phyloP scores from a whole-genome alignment of 805 yeast species.

The Wickerhamomyces xylosicus region DNA sequence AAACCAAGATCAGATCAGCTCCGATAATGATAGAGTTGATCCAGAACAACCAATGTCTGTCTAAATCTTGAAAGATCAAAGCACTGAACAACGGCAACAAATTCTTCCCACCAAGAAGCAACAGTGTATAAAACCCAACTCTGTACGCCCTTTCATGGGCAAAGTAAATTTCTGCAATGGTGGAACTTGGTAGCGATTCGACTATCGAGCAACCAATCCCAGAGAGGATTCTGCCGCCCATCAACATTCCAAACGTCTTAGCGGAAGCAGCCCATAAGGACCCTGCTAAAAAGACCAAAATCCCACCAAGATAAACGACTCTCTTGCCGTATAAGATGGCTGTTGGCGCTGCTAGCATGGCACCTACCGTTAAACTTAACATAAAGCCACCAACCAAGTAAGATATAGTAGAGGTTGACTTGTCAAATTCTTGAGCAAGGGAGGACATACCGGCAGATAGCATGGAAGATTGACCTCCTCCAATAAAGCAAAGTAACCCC shows the following conservation, averaged over 20 bases:
- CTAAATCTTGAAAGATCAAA: slow-evolving; percentile 35
- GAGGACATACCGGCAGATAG: slow-evolving; percentile 44
- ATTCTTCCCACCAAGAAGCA: slow-evolving; percentile 53
- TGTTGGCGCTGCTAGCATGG: slow-evolving; percentile 45
- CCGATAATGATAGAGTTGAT: slow-evolving; percentile 44
- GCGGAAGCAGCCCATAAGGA: slow-evolving; percentile 46
- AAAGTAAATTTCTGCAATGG: slow-evolving; percentile 51
- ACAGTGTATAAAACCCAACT: slow-evolving; percentile 45
- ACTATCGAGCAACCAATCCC: slow-evolving; percentile 56
- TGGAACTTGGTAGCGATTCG: slow-evolving; percentile 49
- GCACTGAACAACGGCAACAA: slow-evolving; percentile 47
- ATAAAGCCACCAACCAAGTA: slow-evolving; percentile 49
- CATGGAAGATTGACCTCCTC: slow-evolving; percentile 54
- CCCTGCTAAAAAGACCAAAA: slow-evolving; percentile 38
- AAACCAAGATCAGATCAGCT: slow-evolving; percentile 30
- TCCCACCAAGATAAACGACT: slow-evolving; percentile 39
- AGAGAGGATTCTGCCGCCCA: slow-evolving; percentile 47
- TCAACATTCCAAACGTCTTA: slow-evolving; percentile 33
- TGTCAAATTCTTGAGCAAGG: slow-evolving; percentile 32
- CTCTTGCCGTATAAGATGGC: slow-evolving; percentile 50
- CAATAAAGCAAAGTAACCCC: slow-evolving; percentile 47
- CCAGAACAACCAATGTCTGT: slow-evolving; percentile 57
- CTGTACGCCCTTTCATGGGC: slow-evolving; percentile 54
- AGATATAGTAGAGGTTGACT: slow-evolving; percentile 30
- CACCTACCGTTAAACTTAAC: slow-evolving; percentile 50